phyloP scores from a whole-genome alignment of 192 early-diverging fungal genomes.

The Powellomyces hirtus region DNA sequence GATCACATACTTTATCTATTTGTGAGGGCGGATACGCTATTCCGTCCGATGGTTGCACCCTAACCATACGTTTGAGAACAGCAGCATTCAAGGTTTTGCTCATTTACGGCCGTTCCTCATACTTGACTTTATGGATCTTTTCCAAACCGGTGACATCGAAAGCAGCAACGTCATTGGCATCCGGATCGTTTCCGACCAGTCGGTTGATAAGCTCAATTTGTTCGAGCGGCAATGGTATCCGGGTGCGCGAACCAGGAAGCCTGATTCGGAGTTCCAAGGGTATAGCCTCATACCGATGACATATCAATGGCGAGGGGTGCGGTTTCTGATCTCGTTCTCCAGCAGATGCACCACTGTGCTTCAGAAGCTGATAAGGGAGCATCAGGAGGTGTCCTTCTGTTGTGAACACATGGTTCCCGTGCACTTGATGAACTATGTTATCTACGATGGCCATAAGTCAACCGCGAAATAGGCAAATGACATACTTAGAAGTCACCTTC shows the following conservation, averaged over 20 bases:
- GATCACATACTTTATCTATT: too few species aligned
- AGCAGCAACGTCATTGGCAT: background rate
- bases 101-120: background rate
- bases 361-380: conserved; percentile 24
- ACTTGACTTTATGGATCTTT: background rate
- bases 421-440: conserved; percentile 65
- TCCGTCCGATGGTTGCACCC: background rate
- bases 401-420: conserved; percentile 84
- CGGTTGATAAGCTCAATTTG: background rate
- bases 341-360: background rate
- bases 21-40: too few species aligned
- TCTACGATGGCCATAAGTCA: conserved; percentile 36
- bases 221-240: background rate
- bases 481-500: conserved; percentile 43
- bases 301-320: background rate
- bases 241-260: background rate
- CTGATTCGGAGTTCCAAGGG: background rate
- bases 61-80: background rate
- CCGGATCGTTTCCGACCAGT: background rate
- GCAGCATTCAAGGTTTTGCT: background rate
- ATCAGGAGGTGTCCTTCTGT: conserved; percentile 69
- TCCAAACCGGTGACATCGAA: background rate
- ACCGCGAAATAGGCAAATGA: background rate
- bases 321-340: background rate
- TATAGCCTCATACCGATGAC: background rate